phyloP scores from a whole-genome alignment of 768 basidiomycete species.

The Naganishia kalamii region DNA sequence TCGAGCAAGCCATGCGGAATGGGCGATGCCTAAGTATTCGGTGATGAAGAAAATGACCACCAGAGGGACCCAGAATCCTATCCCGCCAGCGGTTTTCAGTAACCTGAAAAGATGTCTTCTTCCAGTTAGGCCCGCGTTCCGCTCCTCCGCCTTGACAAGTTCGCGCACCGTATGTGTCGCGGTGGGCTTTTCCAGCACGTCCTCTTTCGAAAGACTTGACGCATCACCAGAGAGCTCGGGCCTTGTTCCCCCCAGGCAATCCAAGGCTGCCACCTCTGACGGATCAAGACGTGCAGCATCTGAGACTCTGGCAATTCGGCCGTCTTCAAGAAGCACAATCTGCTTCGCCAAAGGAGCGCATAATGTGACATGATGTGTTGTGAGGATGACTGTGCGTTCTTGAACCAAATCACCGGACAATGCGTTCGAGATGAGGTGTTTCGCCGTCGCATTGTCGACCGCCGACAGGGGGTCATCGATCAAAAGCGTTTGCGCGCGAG shows the following conservation, averaged over 20 bases:
- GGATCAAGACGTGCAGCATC: not conserved
- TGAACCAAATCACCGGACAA: slow-evolving; percentile 29
- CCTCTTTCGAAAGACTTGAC: not conserved
- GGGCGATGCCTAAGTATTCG: not conserved
- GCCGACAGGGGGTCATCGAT: slow-evolving; percentile 41
- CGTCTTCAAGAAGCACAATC: slow-evolving; percentile 24
- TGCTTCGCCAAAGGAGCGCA: slow-evolving; percentile 34
- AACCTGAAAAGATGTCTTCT: not conserved
- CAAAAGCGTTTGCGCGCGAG: slow-evolving; percentile 35
- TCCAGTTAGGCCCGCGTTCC: not conserved
- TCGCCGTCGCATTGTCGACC: slow-evolving; percentile 42
- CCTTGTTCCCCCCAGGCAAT: not conserved
- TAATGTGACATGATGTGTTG: slow-evolving; percentile 43
- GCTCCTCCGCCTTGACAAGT: not conserved
- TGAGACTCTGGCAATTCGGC: not conserved
- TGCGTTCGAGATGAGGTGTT: slow-evolving; percentile 36
- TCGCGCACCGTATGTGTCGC: not conserved
- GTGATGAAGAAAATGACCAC: not conserved
- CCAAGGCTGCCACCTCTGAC: not conserved
- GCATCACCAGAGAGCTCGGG: not conserved
- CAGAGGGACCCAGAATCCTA: not conserved
- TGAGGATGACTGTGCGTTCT: slow-evolving; percentile 39
- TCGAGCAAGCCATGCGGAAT: slow-evolving; percentile 4
- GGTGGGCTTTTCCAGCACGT: not conserved
- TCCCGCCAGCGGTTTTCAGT: not conserved